These are phyloP conservation scores for Pilatotrama ljubarskyi DNA, from an alignment of 768 basidiomycete species.

Conservation along the genomic window DNA sequence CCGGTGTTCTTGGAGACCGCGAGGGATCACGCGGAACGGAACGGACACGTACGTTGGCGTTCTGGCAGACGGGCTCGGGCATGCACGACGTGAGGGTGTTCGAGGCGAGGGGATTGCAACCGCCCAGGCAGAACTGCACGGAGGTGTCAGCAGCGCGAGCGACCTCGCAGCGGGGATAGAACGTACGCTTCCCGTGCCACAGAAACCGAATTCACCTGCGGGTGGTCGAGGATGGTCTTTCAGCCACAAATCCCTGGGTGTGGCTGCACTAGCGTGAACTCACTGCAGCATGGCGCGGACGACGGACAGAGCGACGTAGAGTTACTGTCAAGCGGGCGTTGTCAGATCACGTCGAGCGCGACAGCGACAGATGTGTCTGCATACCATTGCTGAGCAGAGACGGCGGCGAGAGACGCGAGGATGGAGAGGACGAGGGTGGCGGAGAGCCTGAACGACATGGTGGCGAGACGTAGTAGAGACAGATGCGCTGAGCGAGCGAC, in stretches of 20 bases:
- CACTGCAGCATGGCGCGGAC: conserved; percentile 46
- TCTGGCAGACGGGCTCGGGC: conserved; percentile 72
- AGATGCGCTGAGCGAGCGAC: neutral
- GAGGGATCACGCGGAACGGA: neutral
- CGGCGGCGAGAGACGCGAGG: conserved; percentile 12
- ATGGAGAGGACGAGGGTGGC: conserved; percentile 8
- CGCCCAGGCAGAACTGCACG: conserved; percentile 74
- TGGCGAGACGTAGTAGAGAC: conserved; percentile 19
- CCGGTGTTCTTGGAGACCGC: neutral
- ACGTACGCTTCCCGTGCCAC: conserved; percentile 45
- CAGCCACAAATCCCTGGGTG: neutral
- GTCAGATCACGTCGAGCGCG: neutral
- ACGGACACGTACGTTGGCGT: conserved; percentile 47
- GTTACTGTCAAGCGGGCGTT: conserved; percentile 34
- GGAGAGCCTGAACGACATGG: conserved; percentile 21
- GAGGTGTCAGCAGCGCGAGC: neutral
- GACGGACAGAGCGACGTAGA: conserved; percentile 38
- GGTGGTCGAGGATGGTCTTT: neutral
- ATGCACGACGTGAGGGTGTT: conserved; percentile 61
- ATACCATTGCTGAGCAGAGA: conserved; percentile 21
- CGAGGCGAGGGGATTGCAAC: conserved; percentile 82
- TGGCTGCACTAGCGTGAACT: conserved; percentile 17
- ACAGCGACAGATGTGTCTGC: neutral
- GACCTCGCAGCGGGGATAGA: neutral
- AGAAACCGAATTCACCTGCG: conserved; percentile 55